Evolutionary conservation across 345 rosid genomes (phyloP).

Genomic region (Bruguiera gymnorhiza): DNA sequence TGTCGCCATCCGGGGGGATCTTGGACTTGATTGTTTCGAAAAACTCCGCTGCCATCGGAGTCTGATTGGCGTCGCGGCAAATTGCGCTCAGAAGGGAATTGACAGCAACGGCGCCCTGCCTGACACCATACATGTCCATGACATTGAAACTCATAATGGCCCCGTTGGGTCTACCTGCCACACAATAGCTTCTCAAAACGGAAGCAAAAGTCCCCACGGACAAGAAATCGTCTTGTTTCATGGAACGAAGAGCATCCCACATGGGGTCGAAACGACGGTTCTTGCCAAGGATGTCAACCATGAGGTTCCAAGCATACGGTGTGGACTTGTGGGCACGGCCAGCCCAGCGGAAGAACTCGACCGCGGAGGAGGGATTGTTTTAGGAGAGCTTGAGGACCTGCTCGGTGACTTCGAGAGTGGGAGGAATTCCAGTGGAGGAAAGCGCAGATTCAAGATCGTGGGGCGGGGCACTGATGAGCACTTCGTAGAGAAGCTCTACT

Average conservation of each 20-base stretch:
- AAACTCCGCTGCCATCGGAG: constrained; percentile 37
- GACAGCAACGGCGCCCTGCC: constrained; percentile 43
- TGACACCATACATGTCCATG: constrained; percentile 47
- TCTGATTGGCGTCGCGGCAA: constrained; percentile 36
- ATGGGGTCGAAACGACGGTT: constrained; percentile 47
- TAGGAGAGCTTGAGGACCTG: constrained; percentile 47
- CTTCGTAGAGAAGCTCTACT: constrained; percentile 33
- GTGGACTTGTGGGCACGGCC: constrained; percentile 33
- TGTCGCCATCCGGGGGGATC: constrained; percentile 46
- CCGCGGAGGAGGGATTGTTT: constrained; percentile 33
- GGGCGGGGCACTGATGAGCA: constrained; percentile 27
- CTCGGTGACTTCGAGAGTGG: constrained; percentile 32
- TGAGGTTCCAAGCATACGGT: constrained; percentile 43
- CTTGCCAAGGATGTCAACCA: constrained; percentile 60
- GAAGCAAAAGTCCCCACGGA: constrained; percentile 33
- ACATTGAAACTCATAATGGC: constrained; percentile 55
- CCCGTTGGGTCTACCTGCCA: constrained; percentile 33
- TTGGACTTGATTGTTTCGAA: constrained; percentile 34
- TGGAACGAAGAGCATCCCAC: constrained; percentile 58
- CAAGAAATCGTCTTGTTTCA: constrained; percentile 39
- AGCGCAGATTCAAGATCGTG: constrained; percentile 39
- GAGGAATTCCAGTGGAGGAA: constrained; percentile 27
- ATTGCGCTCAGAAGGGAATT: constrained; percentile 52
- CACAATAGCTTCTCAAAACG: constrained; percentile 44
- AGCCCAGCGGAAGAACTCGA: constrained; percentile 55